These are phyloP conservation scores for Pterocarpus santalinus DNA, from an alignment of 306 rosid species.

Conservation along the genomic window DNA sequence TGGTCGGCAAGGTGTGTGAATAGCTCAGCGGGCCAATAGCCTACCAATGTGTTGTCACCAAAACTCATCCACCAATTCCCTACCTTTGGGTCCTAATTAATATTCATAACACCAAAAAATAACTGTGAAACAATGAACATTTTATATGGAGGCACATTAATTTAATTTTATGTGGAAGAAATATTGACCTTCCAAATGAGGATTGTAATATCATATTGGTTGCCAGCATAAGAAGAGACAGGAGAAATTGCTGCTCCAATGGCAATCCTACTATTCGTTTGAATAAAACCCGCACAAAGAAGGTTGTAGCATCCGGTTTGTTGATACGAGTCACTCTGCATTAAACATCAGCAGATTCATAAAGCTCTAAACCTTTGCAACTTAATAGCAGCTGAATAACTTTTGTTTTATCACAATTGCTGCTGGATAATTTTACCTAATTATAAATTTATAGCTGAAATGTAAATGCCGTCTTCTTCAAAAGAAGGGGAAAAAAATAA, in stretches of 20 bases:
- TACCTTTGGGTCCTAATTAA: constrained; percentile 71
- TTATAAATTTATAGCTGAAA: neutral
- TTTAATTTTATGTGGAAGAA: constrained; percentile 21
- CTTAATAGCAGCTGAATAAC: too few relatives aligned
- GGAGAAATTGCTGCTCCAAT: constrained; percentile 98
- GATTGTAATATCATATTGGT: constrained; percentile 79
- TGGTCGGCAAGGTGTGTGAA: constrained; percentile 82
- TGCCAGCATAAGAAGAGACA: constrained; percentile 63
- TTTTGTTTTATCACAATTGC: neutral
- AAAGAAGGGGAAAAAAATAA: neutral
- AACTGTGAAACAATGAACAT: neutral
- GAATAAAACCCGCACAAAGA: constrained; percentile 85
- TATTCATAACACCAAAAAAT: neutral
- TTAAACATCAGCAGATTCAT: neutral
- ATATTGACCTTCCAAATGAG: constrained; percentile 87
- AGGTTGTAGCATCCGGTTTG: constrained; percentile 96
- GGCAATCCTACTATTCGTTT: constrained; percentile 79
- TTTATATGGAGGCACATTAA: neutral
- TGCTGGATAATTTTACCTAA: neutral
- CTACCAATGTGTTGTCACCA: constrained; percentile 76
- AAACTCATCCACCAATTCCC: constrained; percentile 99
- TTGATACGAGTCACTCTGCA: constrained; percentile 83
- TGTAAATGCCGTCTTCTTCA: neutral
- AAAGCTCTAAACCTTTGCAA: neutral
- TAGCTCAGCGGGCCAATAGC: constrained; percentile 95